Conservation (phyloP, 805 yeast species). For the Candida fluviatilis region DNA sequence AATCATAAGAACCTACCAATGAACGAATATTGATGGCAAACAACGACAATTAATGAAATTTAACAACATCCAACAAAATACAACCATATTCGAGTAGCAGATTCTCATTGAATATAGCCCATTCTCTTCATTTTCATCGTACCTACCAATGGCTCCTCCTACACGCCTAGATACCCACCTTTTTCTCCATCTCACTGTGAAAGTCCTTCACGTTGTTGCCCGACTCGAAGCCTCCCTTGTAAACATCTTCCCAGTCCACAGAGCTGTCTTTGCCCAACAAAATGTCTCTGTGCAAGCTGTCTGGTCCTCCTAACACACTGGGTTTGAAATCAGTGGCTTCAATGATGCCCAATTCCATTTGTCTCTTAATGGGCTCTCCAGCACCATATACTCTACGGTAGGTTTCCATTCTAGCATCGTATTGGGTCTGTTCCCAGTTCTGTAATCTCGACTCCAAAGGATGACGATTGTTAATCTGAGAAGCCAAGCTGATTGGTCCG, state of each 20-base stretch:
- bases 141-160: no score
- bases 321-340: conserved; percentile 70
- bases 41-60: no score
- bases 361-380: conserved; percentile 88
- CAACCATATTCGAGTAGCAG: no score
- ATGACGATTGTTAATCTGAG: conserved; percentile 72
- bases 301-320: conserved; percentile 51
- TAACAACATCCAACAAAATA: no score
- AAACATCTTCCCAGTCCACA: conserved; percentile 93
- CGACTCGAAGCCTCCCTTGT: conserved; percentile 50
- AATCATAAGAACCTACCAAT: no score
- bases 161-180: conserved; percentile 43
- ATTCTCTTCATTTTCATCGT: no score
- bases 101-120: no score
- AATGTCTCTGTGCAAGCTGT: conserved; percentile 69
- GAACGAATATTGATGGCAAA: no score
- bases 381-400: conserved; percentile 84
- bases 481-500: conserved; percentile 57
- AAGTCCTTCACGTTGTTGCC: conserved; percentile 46
- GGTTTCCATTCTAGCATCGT: conserved; percentile 65
- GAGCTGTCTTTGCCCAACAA: conserved; percentile 70
- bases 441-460: conserved; percentile 76
- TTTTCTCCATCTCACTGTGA: conserved; percentile 71
- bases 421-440: conserved; percentile 79
- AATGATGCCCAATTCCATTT: conserved; percentile 81